Percentiles rank a stretch among this genome's conserved stretches.
These are phyloP conservation scores for Middelhovenomyces tepae DNA, from an alignment of 805 yeast species.

Conservation along the genomic window DNA sequence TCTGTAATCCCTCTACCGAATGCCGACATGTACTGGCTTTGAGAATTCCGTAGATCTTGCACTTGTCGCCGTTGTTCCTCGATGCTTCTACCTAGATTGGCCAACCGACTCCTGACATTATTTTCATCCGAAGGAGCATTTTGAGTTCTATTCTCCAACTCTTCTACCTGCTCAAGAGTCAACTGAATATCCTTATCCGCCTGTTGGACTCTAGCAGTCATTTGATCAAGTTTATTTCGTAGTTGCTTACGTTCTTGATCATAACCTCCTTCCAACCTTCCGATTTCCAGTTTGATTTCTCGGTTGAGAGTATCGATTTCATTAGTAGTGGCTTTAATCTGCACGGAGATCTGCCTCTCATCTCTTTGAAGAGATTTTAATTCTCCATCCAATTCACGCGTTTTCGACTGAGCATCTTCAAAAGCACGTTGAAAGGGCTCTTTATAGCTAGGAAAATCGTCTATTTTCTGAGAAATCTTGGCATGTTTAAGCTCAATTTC, in stretches of 20 bases:
- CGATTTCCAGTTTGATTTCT: not conserved
- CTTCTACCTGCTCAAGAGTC: not conserved
- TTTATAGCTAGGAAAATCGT: no score
- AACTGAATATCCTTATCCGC: not conserved
- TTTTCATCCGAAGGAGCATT: not conserved
- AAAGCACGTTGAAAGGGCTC: no score
- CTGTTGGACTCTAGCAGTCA: no score
- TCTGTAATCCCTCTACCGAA: conserved; percentile 41
- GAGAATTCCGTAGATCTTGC: conserved; percentile 1
- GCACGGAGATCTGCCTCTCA: no score
- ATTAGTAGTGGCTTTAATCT: not conserved
- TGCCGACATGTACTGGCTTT: conserved; percentile 28
- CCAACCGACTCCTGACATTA: not conserved
- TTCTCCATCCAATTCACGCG: no score
- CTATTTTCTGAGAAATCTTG: no score
- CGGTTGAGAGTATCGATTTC: not conserved
- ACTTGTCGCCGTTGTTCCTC: not conserved
- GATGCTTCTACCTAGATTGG: not conserved
- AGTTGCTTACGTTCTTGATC: conserved; percentile 1
- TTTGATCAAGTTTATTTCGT: no score
- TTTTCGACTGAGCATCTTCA: no score
- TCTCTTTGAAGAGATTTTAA: no score
- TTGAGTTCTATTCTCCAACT: not conserved
- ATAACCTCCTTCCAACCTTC: not conserved
- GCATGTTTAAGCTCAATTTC: no score